Conservation (phyloP, 2,329 filamentous ascomycete genomes). For the Emergomyces orientalis region DNA sequence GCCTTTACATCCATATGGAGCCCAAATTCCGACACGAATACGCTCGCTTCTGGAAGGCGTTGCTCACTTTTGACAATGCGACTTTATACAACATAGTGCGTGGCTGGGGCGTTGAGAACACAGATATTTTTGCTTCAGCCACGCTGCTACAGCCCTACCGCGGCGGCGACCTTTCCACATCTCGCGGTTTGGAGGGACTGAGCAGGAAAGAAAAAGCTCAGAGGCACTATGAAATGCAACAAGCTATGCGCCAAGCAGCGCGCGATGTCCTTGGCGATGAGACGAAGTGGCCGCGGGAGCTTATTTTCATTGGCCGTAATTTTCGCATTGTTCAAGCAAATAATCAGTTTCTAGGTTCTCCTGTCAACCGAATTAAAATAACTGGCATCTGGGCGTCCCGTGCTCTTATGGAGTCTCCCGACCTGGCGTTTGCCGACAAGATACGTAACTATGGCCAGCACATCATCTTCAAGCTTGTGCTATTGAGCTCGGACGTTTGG, state of each 20-base stretch:
- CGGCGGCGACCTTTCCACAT: constrained; percentile 64
- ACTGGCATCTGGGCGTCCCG: constrained; percentile 83
- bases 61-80: constrained; percentile 86
- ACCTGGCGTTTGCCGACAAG: constrained; percentile 54
- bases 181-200: constrained; percentile 44
- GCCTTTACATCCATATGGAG: constrained; percentile 86
- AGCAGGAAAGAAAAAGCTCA: constrained; percentile 48
- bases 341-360: constrained; percentile 81
- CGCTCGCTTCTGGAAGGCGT: constrained; percentile 80
- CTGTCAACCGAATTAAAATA: constrained; percentile 86
- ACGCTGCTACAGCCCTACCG: constrained; percentile 86
- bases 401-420: constrained; percentile 65
- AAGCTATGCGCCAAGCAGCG: constrained; percentile 60
- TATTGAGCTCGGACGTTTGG: constrained; percentile 66
- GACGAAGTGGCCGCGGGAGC: constrained; percentile 78
- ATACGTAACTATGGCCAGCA: constrained; percentile 65
- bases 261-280: constrained; percentile 76
- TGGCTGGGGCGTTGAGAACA: constrained; percentile 78
- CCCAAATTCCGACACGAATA: constrained; percentile 79
- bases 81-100: constrained; percentile 63
- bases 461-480: constrained; percentile 67
- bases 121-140: constrained; percentile 83
- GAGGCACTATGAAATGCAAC: constrained; percentile 69
- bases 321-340: constrained; percentile 89
- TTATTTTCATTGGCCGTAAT: constrained; percentile 86